Evolutionary conservation across 2,329 filamentous ascomycete species (phyloP).

Genomic region (Neonectria magnoliae): DNA sequence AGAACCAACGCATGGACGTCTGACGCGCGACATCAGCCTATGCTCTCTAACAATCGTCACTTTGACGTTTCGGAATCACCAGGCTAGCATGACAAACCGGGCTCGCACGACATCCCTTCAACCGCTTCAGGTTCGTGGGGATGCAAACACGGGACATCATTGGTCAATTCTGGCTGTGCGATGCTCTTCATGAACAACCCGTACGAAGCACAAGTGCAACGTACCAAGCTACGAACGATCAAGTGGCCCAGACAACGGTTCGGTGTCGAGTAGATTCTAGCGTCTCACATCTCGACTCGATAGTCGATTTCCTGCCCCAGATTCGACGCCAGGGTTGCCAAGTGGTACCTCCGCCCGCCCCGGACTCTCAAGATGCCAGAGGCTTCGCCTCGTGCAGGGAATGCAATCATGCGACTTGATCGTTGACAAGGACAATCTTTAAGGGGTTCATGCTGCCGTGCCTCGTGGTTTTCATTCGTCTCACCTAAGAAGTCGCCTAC

Average conservation of each 20-base stretch:
- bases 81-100: slow-evolving; percentile 8
- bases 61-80: slow-evolving; percentile 31
- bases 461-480: slow-evolving; percentile 23
- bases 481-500: slow-evolving; percentile 23
- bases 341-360: slow-evolving; percentile 10
- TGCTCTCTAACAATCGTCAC: slow-evolving; percentile 15
- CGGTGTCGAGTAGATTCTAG: slow-evolving; percentile 21
- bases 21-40: slow-evolving; percentile 3
- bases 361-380: slow-evolving; percentile 4
- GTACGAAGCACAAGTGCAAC: background rate
- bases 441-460: slow-evolving; percentile 14
- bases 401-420: slow-evolving; percentile 1
- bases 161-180: slow-evolving; percentile 25
- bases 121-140: slow-evolving; percentile 30
- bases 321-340: slow-evolving; percentile 1
- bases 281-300: slow-evolving; percentile 26
- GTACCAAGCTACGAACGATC: slow-evolving; percentile 7
- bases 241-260: slow-evolving; percentile 17
- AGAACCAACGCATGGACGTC: slow-evolving; percentile 1
- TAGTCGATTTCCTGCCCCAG: slow-evolving; percentile 1
- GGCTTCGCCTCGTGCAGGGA: slow-evolving; percentile 3
- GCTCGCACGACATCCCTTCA: slow-evolving; percentile 22
- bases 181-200: slow-evolving; percentile 12
- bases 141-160: slow-evolving; percentile 26
- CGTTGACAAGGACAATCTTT: slow-evolving; percentile 5